A percentile compares a stretch with the other conserved stretches of the same genome.
phyloP scores from a whole-genome alignment of 345 rosid species.

The Salix koriyanagi region DNA sequence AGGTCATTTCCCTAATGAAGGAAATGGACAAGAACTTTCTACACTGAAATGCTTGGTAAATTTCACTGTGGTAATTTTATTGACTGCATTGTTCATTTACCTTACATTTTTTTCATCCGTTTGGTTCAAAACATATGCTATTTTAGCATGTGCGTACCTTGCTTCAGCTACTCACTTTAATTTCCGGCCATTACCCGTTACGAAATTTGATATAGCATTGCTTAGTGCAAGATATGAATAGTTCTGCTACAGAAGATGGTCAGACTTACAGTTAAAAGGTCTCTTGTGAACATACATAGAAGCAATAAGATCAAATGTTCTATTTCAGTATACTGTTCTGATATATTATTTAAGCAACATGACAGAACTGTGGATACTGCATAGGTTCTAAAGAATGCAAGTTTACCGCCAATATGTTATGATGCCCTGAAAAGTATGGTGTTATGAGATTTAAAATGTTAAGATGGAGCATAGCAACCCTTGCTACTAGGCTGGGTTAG shows the following conservation, averaged over 20 bases:
- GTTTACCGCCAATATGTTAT: neutral
- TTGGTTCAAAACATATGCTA: conserved; percentile 55
- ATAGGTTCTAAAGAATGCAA: neutral
- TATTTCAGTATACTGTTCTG: neutral
- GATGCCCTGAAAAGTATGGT: neutral
- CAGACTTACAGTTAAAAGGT: neutral
- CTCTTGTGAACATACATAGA: conserved; percentile 4
- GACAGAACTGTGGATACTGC: neutral
- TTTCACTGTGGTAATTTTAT: conserved; percentile 37
- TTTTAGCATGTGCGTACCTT: conserved; percentile 49
- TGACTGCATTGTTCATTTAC: conserved; percentile 50
- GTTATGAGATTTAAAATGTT: neutral
- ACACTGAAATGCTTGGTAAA: conserved; percentile 45
- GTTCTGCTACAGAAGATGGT: neutral
- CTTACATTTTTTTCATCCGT: conserved; percentile 52
- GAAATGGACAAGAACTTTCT: conserved; percentile 46
- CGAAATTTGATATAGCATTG: conserved; percentile 23
- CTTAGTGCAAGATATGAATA: conserved; percentile 4
- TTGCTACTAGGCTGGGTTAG: neutral
- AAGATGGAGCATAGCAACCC: neutral
- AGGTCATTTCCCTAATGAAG: conserved; percentile 54
- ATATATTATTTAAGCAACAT: neutral
- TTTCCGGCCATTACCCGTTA: conserved; percentile 35
- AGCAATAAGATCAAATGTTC: neutral
- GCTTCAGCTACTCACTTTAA: conserved; percentile 46